phyloP scores from a whole-genome alignment of 1,284 basidiomycete genomes.

The Leccinum pseudoinsigne region DNA sequence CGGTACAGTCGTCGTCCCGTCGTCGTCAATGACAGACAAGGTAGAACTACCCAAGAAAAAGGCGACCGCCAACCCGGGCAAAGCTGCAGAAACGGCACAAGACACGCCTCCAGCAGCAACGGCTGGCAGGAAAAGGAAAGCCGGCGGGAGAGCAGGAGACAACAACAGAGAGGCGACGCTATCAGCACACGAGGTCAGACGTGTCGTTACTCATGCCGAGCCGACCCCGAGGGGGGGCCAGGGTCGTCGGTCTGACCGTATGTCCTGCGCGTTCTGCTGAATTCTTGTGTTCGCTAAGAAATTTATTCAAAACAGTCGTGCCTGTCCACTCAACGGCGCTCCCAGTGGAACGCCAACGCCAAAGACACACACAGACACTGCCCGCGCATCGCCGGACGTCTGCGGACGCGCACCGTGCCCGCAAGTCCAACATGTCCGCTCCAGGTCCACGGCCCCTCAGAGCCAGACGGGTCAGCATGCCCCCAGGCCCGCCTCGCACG shows the following conservation, averaged over 20 bases:
- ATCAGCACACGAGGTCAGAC: slow-evolving; percentile 16
- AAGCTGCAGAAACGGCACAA: slow-evolving; percentile 17
- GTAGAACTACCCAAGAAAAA: slow-evolving; percentile 25
- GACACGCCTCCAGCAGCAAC: slow-evolving; percentile 17
- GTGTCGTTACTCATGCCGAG: slow-evolving; percentile 15
- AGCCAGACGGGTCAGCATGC: slow-evolving; percentile 27
- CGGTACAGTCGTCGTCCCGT: slow-evolving; percentile 9
- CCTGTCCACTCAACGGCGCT: slow-evolving; percentile 20
- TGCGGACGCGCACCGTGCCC: slow-evolving; percentile 28
- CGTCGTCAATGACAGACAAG: slow-evolving; percentile 32
- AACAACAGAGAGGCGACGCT: slow-evolving; percentile 6
- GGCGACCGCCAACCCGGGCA: slow-evolving; percentile 14
- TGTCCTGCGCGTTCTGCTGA: slow-evolving; percentile 7
- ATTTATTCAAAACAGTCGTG: slow-evolving; percentile 15
- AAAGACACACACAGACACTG: slow-evolving; percentile 24
- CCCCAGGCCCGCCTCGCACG: slow-evolving; percentile 32
- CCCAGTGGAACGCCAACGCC: slow-evolving; percentile 27
- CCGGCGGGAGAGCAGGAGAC: slow-evolving; percentile 21
- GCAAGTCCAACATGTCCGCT: slow-evolving; percentile 26
- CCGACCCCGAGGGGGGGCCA: slow-evolving; percentile 20
- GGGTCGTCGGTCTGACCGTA: slow-evolving; percentile 36
- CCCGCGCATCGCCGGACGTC: slow-evolving; percentile 31
- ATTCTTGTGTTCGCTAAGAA: slow-evolving; percentile 13
- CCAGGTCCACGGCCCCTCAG: slow-evolving; percentile 24
- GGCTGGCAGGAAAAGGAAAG: slow-evolving; percentile 31